These are phyloP conservation scores for Amanita muscaria DNA, from an alignment of 768 basidiomycete species.

Conservation along the genomic window DNA sequence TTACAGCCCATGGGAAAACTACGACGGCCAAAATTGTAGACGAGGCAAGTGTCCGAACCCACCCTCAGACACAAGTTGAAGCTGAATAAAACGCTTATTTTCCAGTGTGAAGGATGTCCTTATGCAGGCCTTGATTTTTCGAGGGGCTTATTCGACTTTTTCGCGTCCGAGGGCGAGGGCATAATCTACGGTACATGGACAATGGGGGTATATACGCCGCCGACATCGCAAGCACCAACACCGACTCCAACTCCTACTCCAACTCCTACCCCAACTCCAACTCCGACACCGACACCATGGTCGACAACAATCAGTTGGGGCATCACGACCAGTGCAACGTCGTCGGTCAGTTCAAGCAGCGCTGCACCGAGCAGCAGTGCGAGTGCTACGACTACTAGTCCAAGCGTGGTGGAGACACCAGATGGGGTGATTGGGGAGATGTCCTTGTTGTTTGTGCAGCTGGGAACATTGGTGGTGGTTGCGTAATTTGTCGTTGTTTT, in stretches of 20 bases:
- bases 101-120: constrained; percentile 46
- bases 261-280: constrained; percentile 12
- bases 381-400: background rate
- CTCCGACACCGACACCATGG: constrained; percentile 7
- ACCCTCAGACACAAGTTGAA: too few relatives aligned
- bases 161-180: constrained; percentile 36
- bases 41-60: constrained; percentile 35
- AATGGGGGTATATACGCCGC: constrained; percentile 22
- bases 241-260: constrained; percentile 14
- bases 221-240: constrained; percentile 11
- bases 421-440: background rate
- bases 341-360: background rate
- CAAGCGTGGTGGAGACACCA: background rate
- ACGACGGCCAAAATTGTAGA: constrained; percentile 54
- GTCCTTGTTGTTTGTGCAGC: background rate
- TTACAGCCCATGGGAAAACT: constrained; percentile 50
- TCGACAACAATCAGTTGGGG: background rate
- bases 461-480: background rate
- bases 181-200: constrained; percentile 50
- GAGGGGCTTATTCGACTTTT: constrained; percentile 47
- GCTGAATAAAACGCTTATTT: background rate
- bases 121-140: constrained; percentile 57
- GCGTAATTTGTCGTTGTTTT: background rate
- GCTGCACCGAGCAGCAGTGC: background rate
- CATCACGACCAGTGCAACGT: background rate